Evolutionary conservation across 2,329 filamentous ascomycete species (phyloP).

Genomic region (Claviceps fusiformis): DNA sequence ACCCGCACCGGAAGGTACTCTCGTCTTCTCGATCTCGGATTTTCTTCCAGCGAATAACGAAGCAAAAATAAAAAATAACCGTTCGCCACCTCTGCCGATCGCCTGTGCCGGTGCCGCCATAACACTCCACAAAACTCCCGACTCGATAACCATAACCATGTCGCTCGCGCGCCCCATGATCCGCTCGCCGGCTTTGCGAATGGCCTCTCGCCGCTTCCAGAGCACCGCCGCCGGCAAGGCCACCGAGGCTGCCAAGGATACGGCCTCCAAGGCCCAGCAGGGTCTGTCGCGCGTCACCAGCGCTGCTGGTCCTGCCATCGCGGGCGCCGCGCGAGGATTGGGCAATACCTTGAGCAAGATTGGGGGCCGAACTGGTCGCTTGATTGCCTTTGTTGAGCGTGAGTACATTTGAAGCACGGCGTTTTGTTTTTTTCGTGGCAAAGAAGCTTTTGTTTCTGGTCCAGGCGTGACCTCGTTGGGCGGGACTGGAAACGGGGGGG

Average conservation of each 20-base stretch:
- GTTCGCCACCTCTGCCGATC: slow-evolving; percentile 1
- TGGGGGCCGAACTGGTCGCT: slow-evolving; percentile 69
- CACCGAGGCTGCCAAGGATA: slow-evolving; percentile 24
- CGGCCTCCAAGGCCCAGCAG: slow-evolving; percentile 48
- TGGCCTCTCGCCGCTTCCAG: slow-evolving; percentile 45
- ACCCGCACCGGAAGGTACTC: background rate
- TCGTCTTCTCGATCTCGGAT: background rate
- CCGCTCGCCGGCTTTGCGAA: slow-evolving; percentile 32
- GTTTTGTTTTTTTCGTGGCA: too few relatives aligned
- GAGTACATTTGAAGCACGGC: slow-evolving; percentile 38
- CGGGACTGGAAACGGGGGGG: background rate
- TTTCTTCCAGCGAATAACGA: too few relatives aligned
- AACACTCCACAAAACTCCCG: slow-evolving; percentile 1
- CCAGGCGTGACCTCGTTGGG: background rate
- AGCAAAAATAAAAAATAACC: too few relatives aligned
- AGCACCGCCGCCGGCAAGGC: slow-evolving; percentile 34
- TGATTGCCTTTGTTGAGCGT: slow-evolving; percentile 79
- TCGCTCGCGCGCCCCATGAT: slow-evolving; percentile 29
- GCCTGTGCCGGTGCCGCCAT: slow-evolving; percentile 6
- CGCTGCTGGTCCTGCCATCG: slow-evolving; percentile 65
- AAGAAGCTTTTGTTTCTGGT: too few relatives aligned
- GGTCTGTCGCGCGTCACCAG: slow-evolving; percentile 71
- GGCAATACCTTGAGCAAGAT: slow-evolving; percentile 57
- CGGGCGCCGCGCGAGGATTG: slow-evolving; percentile 56
- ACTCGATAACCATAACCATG: slow-evolving; percentile 15